These are phyloP conservation scores for Meredithiella fracta DNA, from an alignment of 2,329 filamentous ascomycete species.

Conservation along the genomic window DNA sequence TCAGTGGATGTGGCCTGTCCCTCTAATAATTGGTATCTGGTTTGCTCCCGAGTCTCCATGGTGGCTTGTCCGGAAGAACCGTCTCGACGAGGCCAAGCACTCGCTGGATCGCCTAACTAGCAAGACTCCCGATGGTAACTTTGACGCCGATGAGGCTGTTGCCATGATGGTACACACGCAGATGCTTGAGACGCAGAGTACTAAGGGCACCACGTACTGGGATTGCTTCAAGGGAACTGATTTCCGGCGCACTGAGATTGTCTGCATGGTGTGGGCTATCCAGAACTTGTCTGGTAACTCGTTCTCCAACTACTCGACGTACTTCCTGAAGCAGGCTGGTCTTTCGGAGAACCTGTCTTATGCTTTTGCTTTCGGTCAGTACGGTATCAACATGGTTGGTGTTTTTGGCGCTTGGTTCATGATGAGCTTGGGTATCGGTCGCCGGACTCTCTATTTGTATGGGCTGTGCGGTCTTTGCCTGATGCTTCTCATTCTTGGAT, in stretches of 20 bases:
- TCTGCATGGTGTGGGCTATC: conserved; percentile 47
- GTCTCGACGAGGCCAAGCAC: conserved; percentile 47
- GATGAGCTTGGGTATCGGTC: conserved; percentile 59
- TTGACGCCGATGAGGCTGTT: conserved; percentile 69
- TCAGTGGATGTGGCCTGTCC: conserved; percentile 65
- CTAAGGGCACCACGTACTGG: conserved; percentile 53
- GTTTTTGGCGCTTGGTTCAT: conserved; percentile 70
- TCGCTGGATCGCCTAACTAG: conserved; percentile 50
- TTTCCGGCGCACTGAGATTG: conserved; percentile 57
- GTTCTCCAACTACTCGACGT: conserved; percentile 49
- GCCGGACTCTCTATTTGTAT: conserved; percentile 58
- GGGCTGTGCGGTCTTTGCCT: conserved; percentile 55
- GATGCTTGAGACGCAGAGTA: conserved; percentile 60
- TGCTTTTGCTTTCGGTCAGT: conserved; percentile 46
- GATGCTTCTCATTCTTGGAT: conserved; percentile 73
- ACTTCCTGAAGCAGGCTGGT: conserved; percentile 45
- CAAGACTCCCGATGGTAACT: conserved; percentile 46
- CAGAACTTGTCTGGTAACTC: conserved; percentile 48
- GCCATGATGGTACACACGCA: conserved; percentile 90
- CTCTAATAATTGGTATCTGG: conserved; percentile 46
- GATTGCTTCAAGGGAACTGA: conserved; percentile 76
- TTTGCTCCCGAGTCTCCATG: conserved; percentile 57
- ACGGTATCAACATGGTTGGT: conserved; percentile 60
- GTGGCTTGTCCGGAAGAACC: conserved; percentile 58
- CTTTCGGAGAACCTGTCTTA: conserved; percentile 36